A percentile compares a stretch with the other conserved stretches of the same genome.
These are phyloP conservation scores for Yamadazyma nakazawae DNA, from an alignment of 805 yeast genomes.

Conservation along the genomic window DNA sequence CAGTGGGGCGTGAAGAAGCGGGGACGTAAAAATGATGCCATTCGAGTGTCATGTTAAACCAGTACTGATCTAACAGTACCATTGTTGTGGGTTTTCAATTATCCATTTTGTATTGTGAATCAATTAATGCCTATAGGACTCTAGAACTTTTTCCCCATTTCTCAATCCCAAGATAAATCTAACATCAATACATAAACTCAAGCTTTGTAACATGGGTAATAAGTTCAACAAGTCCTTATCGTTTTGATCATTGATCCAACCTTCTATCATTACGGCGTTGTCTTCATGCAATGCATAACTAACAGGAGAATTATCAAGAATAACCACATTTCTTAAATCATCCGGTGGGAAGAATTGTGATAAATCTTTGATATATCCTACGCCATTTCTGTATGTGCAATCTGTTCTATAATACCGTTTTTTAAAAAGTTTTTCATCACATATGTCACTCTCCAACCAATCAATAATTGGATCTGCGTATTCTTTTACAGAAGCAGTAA, in stretches of 20 bases:
- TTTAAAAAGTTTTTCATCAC: slow-evolving; percentile 31
- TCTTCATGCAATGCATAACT: slow-evolving; percentile 80
- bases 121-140: slow-evolving; percentile 14
- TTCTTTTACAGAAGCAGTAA: slow-evolving; percentile 92
- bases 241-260: slow-evolving; percentile 97
- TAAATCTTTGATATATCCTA: slow-evolving; percentile 68
- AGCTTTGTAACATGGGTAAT: slow-evolving; percentile 72
- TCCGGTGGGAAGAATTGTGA: slow-evolving; percentile 54
- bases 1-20: neutral
- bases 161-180: slow-evolving; percentile 72
- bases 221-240: slow-evolving; percentile 80
- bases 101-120: neutral
- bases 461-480: slow-evolving; percentile 97
- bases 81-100: neutral
- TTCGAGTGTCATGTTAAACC: neutral
- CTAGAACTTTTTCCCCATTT: slow-evolving; percentile 65
- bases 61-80: neutral
- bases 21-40: neutral
- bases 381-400: slow-evolving; percentile 73
- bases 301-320: slow-evolving; percentile 91
- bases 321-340: slow-evolving; percentile 66
- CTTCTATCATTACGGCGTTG: slow-evolving; percentile 91
- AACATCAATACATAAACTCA: slow-evolving; percentile 82
- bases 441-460: slow-evolving; percentile 69
- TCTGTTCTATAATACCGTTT: slow-evolving; percentile 73